A percentile compares a stretch with the other conserved stretches of the same genome.
These are phyloP conservation scores for Stagonosporopsis cucurbitacearum DNA, from an alignment of 2,329 filamentous ascomycete species.

Conservation along the genomic window DNA sequence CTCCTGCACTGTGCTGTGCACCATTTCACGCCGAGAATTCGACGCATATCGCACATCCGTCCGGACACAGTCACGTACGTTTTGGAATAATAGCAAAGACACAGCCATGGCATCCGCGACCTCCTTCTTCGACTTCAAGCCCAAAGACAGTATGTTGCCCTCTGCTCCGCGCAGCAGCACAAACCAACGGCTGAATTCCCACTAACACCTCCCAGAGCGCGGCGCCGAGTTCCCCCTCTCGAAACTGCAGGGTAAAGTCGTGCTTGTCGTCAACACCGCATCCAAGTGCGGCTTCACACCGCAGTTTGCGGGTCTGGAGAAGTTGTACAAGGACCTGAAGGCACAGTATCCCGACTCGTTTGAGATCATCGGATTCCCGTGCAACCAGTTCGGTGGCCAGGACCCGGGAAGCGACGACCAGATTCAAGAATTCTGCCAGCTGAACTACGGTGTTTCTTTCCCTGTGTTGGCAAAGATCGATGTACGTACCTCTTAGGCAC, in stretches of 20 bases:
- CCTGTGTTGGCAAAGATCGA: slow-evolving; percentile 91
- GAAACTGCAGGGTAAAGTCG: slow-evolving; percentile 85
- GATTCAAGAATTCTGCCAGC: slow-evolving; percentile 74
- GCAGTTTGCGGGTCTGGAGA: slow-evolving; percentile 90
- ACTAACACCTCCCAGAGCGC: slow-evolving; percentile 63
- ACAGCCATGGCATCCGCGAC: slow-evolving; percentile 70
- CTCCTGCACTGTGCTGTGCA: not conserved
- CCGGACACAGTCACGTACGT: not conserved
- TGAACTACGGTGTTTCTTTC: slow-evolving; percentile 95
- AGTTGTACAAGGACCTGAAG: slow-evolving; percentile 80
- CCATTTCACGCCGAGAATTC: not conserved
- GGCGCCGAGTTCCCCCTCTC: slow-evolving; percentile 73
- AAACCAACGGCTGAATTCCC: not conserved
- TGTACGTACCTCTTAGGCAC: slow-evolving; percentile 60
- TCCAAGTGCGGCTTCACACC: slow-evolving; percentile 99
- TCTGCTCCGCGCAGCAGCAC: not conserved
- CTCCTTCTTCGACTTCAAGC: slow-evolving; percentile 83
- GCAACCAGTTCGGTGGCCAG: slow-evolving; percentile 95
- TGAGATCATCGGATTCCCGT: slow-evolving; percentile 91
- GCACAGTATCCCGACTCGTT: slow-evolving; percentile 77
- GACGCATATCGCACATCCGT: not conserved
- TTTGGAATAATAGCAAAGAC: slow-evolving; percentile 13
- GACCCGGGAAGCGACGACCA: slow-evolving; percentile 78
- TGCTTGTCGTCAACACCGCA: slow-evolving; percentile 96
- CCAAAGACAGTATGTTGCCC: slow-evolving; percentile 72